Base-by-base conservation (phyloP, 2,329 filamentous ascomycete species). In the Arthroderma sp. region DNA sequence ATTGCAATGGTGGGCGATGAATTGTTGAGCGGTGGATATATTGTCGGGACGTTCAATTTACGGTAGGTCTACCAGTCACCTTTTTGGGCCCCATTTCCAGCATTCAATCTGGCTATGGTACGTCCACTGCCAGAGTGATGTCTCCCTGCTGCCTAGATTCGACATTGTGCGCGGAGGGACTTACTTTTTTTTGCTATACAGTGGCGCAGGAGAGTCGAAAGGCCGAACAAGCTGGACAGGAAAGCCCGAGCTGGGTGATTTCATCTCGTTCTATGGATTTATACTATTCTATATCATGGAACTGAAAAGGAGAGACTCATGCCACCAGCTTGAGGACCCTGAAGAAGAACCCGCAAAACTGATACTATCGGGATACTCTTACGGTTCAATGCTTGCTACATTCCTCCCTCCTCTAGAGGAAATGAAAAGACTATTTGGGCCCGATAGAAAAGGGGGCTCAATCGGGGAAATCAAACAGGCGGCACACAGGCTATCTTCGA, bases 31-130 rank as follows among this genome's bases (percentile, higher is more conserved):
- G 66, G 71, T 43, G 85, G 84, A 1, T 93, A 78, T 56, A 60
- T 94, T 1, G 82, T 95, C 2, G 81, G 75, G 5, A 94, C 86
- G 0, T 95, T 96, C 64, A 95, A 96, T 58, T 95, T 96, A 60
- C 76, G 88, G 83, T 88, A 68, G 43, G 63, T 51, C 15, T 22
- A 22, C 15, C 15, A 22, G 3, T 3, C 15, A 22, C 15, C 15
- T 22, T 22, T 33, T 40, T 36, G 31, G 6, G 11, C 30, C 29
- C 36, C 34, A n/a, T 8, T 11, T 31, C 36, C 32, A 22, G 15
- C 15, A 22, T 22, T 3, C 15, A 22, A 22, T 22, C 15, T 3
- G 15, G 15, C 15, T 22, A 22, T 22, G 15, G 15, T 2, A 2
- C 2, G 15, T 22, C 3, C 15, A 22, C 15, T 22, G 15, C 15